These are phyloP conservation scores for Claviceps cyperi DNA, from an alignment of 2,329 filamentous ascomycete genomes.

Conservation along the genomic window DNA sequence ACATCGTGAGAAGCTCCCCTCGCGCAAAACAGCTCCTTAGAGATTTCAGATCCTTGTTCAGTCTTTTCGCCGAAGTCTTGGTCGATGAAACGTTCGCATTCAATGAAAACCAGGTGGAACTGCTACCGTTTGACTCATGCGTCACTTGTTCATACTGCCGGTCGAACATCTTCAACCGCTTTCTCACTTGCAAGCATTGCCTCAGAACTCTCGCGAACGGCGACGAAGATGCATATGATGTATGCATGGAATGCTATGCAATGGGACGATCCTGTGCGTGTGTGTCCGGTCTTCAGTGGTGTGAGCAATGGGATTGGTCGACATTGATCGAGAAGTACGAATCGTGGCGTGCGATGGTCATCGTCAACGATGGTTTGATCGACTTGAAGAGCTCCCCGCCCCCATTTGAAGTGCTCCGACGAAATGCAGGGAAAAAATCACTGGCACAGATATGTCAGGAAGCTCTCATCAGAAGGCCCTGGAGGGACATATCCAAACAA, in stretches of 20 bases:
- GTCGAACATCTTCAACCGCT: slow-evolving; percentile 93
- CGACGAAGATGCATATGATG: slow-evolving; percentile 75
- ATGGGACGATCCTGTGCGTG: slow-evolving; percentile 92
- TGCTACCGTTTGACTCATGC: slow-evolving; percentile 71
- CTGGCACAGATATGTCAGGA: slow-evolving; percentile 90
- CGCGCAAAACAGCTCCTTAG: slow-evolving; percentile 55
- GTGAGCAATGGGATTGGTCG: slow-evolving; percentile 82
- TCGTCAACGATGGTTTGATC: slow-evolving; percentile 55
- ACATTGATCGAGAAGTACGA: slow-evolving; percentile 68
- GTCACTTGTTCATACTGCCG: slow-evolving; percentile 93
- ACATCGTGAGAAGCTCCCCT: slow-evolving; percentile 26
- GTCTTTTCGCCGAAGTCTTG: slow-evolving; percentile 63
- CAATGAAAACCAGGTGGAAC: slow-evolving; percentile 58
- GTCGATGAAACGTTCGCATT: slow-evolving; percentile 74
- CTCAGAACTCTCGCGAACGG: slow-evolving; percentile 50
- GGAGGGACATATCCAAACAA: slow-evolving; percentile 62
- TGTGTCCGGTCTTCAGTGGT: slow-evolving; percentile 74
- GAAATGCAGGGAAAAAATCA: slow-evolving; percentile 56
- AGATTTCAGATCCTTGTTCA: slow-evolving; percentile 72
- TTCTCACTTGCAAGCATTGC: slow-evolving; percentile 82
- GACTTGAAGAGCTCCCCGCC: slow-evolving; percentile 52
- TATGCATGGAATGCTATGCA: slow-evolving; percentile 97
- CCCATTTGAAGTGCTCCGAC: slow-evolving; percentile 55
- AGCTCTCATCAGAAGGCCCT: slow-evolving; percentile 65
- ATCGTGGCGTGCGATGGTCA: slow-evolving; percentile 64